A percentile compares a stretch with the other conserved stretches of the same genome.
phyloP scores from a whole-genome alignment of 495 filamentous ascomycete species.

The Astrocystis sublimbata region DNA sequence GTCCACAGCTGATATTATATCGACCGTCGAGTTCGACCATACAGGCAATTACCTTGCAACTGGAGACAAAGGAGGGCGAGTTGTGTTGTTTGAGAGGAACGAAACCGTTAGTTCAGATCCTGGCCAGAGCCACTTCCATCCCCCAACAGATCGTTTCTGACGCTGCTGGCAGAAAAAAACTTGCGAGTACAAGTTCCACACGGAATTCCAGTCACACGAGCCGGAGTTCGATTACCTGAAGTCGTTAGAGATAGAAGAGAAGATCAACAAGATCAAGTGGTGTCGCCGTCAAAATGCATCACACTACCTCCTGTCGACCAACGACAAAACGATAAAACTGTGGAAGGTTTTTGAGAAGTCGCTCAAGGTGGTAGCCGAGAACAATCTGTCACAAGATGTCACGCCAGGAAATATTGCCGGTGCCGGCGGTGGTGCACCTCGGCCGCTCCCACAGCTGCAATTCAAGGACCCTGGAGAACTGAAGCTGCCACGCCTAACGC shows the following conservation, averaged over 20 bases:
- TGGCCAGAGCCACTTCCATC: neutral
- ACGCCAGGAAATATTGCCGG: constrained; percentile 76
- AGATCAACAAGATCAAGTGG: constrained; percentile 99
- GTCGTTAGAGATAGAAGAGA: constrained; percentile 98
- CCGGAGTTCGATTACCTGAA: constrained; percentile 99
- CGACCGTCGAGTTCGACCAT: constrained; percentile 98
- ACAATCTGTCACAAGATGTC: constrained; percentile 93
- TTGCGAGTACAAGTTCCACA: constrained; percentile 99
- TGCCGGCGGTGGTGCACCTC: constrained; percentile 66
- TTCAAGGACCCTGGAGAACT: constrained; percentile 81
- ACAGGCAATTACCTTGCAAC: constrained; percentile 98
- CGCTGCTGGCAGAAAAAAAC: constrained; percentile 87
- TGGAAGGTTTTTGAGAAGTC: constrained; percentile 99
- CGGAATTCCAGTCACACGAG: constrained; percentile 98
- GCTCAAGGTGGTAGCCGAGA: constrained; percentile 96
- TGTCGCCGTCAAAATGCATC: constrained; percentile 96
- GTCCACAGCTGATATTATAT: constrained; percentile 90
- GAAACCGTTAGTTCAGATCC: constrained; percentile 71
- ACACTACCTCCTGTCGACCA: constrained; percentile 96
- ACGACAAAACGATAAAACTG: constrained; percentile 99
- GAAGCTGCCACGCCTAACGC: constrained; percentile 91
- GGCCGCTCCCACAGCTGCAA: constrained; percentile 64
- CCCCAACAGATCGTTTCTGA: constrained; percentile 14
- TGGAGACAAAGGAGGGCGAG: constrained; percentile 94
- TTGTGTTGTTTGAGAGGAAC: constrained; percentile 96